Percentiles rank a stretch among this genome's conserved stretches.
These are phyloP conservation scores for Fusarium buharicum DNA, from an alignment of 2,329 filamentous ascomycete species.

Conservation along the genomic window DNA sequence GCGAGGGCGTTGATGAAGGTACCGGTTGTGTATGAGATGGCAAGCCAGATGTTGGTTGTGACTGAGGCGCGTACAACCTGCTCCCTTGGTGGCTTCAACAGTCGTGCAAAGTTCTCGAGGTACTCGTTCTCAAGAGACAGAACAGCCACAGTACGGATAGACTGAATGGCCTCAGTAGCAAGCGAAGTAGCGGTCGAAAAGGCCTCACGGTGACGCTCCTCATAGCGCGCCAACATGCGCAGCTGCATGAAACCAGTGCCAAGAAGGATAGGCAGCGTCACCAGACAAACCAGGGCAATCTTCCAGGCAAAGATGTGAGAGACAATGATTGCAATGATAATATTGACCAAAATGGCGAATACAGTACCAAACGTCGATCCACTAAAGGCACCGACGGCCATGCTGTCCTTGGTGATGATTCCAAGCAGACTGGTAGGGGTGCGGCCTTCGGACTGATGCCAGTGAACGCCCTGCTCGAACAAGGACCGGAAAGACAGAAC, in stretches of 20 bases:
- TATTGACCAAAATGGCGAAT: conserved; percentile 73
- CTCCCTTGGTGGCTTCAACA: conserved; percentile 61
- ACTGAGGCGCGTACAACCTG: conserved; percentile 62
- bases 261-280: conserved; percentile 73
- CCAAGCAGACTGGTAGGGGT: conserved; percentile 71
- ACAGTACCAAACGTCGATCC: conserved; percentile 76
- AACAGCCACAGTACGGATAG: conserved; percentile 31
- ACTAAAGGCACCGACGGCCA: conserved; percentile 72
- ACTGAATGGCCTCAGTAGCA: conserved; percentile 34
- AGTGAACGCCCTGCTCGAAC: conserved; percentile 72
- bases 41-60: conserved; percentile 68
- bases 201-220: conserved; percentile 70
- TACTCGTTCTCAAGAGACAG: conserved; percentile 65
- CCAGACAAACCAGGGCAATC: conserved; percentile 76
- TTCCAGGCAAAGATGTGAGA: conserved; percentile 79
- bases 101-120: conserved; percentile 61
- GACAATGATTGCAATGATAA: conserved; percentile 72
- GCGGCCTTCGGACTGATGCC: conserved; percentile 72
- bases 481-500: conserved; percentile 71
- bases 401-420: conserved; percentile 75
- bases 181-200: conserved; percentile 57
- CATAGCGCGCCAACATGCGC: conserved; percentile 68
- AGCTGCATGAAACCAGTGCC: conserved; percentile 76
- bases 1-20: conserved; percentile 78
- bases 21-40: conserved; percentile 67